Percentiles rank a stretch among this genome's conserved stretches.
Evolutionary conservation across 345 rosid species (phyloP).

Genomic region (Gossypium herbaceum): DNA sequence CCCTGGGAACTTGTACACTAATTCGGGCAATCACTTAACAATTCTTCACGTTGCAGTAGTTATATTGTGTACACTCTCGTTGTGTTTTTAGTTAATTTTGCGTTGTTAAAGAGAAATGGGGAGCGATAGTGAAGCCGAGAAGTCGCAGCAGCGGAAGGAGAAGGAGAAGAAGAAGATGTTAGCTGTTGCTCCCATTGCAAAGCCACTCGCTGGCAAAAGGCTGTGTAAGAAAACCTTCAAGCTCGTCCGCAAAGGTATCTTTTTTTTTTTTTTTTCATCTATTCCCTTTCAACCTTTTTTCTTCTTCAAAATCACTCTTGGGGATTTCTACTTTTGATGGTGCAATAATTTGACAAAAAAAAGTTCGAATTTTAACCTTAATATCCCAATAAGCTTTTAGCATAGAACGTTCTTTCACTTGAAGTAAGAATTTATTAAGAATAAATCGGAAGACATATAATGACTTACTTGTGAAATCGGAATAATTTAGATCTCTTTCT

Average conservation of each 20-base stretch:
- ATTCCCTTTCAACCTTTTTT: background rate
- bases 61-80: background rate
- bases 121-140: conserved; percentile 74
- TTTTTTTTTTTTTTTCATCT: no score
- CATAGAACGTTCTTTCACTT: no score
- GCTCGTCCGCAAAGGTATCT: conserved; percentile 75
- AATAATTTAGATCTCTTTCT: no score
- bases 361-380: no score
- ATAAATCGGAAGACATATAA: no score
- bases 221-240: conserved; percentile 80
- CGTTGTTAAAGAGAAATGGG: conserved; percentile 38
- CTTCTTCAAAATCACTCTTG: background rate
- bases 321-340: background rate
- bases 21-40: no score
- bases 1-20: no score
- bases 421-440: no score
- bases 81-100: background rate
- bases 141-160: conserved; percentile 24
- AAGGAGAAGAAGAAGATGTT: conserved; percentile 38
- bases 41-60: background rate
- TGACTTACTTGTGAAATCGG: no score
- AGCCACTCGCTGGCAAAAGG: conserved; percentile 90
- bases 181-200: conserved; percentile 79
- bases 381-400: no score
- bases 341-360: background rate